phyloP scores from a whole-genome alignment of 1,139 yeast species.

The Taphrina confusa region DNA sequence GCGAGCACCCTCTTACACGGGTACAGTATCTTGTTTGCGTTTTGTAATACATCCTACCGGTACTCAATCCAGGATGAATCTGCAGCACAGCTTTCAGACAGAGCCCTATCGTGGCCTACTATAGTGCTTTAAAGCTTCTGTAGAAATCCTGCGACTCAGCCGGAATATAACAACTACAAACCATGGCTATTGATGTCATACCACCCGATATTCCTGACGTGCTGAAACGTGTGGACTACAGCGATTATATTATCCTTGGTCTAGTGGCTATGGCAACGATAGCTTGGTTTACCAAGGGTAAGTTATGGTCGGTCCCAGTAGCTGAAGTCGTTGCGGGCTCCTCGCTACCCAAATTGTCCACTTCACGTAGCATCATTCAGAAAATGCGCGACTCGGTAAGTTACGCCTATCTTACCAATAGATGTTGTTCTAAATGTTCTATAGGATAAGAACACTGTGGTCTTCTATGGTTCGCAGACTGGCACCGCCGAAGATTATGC shows the following conservation, averaged over 20 bases:
- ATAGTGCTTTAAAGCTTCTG: too few relatives aligned
- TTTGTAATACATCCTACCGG: too few relatives aligned
- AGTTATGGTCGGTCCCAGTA: slow-evolving; percentile 63
- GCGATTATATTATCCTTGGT: slow-evolving; percentile 66
- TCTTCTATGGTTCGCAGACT: slow-evolving; percentile 95
- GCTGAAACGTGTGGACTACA: slow-evolving; percentile 13
- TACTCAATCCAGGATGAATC: too few relatives aligned
- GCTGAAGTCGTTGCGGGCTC: slow-evolving; percentile 56
- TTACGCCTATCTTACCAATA: neutral
- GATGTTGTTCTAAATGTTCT: slow-evolving; percentile 38
- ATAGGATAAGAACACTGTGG: slow-evolving; percentile 64
- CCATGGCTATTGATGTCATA: too few relatives aligned
- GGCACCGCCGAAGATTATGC: slow-evolving; percentile 99
- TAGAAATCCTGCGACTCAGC: too few relatives aligned
- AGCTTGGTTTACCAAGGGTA: slow-evolving; percentile 68
- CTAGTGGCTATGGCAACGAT: slow-evolving; percentile 64
- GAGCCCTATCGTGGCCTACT: too few relatives aligned
- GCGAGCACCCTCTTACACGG: too few relatives aligned
- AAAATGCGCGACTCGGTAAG: slow-evolving; percentile 56
- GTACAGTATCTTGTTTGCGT: too few relatives aligned
- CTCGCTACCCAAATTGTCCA: slow-evolving; percentile 3
- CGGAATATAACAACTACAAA: too few relatives aligned
- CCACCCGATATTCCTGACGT: too few relatives aligned
- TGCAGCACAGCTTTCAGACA: too few relatives aligned
- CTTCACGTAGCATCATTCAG: slow-evolving; percentile 55